These are phyloP conservation scores for Saposhnikovia divaricata DNA, from an alignment of 129 eudicot genomes.

Conservation along the genomic window DNA sequence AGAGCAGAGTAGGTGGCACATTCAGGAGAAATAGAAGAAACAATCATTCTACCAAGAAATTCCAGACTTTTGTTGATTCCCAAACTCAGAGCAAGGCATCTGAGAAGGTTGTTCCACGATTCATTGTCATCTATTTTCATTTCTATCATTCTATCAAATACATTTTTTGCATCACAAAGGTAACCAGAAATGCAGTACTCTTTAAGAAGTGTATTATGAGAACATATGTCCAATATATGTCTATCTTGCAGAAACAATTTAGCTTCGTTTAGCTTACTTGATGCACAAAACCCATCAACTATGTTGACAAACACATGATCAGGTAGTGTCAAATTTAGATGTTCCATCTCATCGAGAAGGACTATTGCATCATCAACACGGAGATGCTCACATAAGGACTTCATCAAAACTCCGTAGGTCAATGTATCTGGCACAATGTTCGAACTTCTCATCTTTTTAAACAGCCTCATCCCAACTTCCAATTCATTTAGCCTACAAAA, in stretches of 20 bases:
- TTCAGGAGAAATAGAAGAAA: conserved; percentile 41
- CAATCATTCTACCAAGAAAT: conserved; percentile 55
- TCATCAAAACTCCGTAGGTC: conserved; percentile 40
- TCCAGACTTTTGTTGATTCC: conserved; percentile 26
- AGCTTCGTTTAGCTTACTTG: conserved; percentile 37
- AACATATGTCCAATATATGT: conserved; percentile 23
- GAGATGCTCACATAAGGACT: conserved; percentile 32
- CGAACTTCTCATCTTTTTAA: conserved; percentile 48
- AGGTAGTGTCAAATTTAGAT: conserved; percentile 28
- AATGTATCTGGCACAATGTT: conserved; percentile 40
- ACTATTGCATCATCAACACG: conserved; percentile 40
- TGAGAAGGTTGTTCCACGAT: conserved; percentile 60
- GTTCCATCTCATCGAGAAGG: conserved; percentile 47
- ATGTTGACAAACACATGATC: conserved; percentile 39
- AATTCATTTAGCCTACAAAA: conserved; percentile 35
- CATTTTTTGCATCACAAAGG: conserved; percentile 24
- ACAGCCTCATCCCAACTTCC: conserved; percentile 37
- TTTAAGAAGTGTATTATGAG: conserved; percentile 45
- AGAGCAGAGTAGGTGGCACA: conserved; percentile 61
- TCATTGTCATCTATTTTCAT: conserved; percentile 27
- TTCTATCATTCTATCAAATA: conserved; percentile 47
- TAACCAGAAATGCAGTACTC: conserved; percentile 30
- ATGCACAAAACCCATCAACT: conserved; percentile 42
- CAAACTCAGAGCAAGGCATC: conserved; percentile 32
- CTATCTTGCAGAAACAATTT: conserved; percentile 37